phyloP scores from a whole-genome alignment of 192 early-diverging fungal species.

The Coemansia sp. region DNA sequence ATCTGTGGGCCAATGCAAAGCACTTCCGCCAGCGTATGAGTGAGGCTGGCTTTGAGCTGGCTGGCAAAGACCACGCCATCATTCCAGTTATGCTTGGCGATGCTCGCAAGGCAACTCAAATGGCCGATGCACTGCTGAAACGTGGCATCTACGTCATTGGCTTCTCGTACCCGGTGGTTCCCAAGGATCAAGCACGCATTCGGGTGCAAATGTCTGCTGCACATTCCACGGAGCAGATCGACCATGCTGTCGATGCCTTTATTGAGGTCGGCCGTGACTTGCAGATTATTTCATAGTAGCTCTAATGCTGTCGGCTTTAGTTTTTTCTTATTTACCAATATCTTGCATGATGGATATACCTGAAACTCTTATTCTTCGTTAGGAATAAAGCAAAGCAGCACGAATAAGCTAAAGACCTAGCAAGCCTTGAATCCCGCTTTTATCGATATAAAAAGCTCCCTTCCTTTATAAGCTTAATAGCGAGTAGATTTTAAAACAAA shows the following conservation, averaged over 20 bases:
- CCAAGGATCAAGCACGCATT: constrained; percentile 56
- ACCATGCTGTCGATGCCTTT: constrained; percentile 55
- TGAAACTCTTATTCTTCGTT: too few relatives aligned
- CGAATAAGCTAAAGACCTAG: too few relatives aligned
- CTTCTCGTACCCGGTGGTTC: constrained; percentile 61
- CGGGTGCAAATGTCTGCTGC: constrained; percentile 59
- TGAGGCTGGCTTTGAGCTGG: constrained; percentile 62
- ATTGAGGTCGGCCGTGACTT: constrained; percentile 53
- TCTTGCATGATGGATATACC: too few relatives aligned
- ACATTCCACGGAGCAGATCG: constrained; percentile 52
- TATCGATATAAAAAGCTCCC: too few relatives aligned
- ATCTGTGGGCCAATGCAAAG: constrained; percentile 60
- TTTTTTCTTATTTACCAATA: too few relatives aligned
- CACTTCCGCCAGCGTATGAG: constrained; percentile 60
- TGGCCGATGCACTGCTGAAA: constrained; percentile 56
- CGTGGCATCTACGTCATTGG: constrained; percentile 59
- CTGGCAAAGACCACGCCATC: constrained; percentile 60
- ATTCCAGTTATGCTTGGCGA: constrained; percentile 61
- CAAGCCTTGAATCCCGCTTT: too few relatives aligned
- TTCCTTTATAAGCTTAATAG: too few relatives aligned
- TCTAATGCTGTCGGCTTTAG: too few relatives aligned
- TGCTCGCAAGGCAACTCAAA: constrained; percentile 49
- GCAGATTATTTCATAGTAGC: constrained; percentile 20
- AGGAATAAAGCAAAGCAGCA: too few relatives aligned
- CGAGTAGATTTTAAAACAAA: too few relatives aligned